These are phyloP conservation scores for Candida peoriensis DNA, from an alignment of 805 yeast genomes.

Conservation along the genomic window DNA sequence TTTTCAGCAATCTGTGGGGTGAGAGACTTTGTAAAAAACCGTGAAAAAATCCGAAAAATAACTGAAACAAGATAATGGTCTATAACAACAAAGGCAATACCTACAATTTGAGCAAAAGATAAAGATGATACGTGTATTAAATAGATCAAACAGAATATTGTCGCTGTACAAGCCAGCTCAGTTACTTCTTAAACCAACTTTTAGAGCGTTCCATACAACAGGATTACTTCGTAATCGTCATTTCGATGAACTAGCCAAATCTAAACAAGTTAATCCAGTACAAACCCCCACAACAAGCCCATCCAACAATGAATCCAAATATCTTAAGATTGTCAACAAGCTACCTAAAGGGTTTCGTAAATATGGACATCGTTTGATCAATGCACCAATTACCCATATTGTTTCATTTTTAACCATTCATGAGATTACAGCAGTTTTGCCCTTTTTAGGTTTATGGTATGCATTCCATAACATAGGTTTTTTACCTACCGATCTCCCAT, in stretches of 20 bases:
- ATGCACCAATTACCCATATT: constrained; percentile 57
- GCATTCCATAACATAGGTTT: constrained; percentile 50
- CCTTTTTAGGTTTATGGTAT: constrained; percentile 67
- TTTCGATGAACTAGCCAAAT: constrained; percentile 11
- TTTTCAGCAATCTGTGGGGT: too few relatives aligned
- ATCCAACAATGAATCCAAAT: constrained; percentile 1
- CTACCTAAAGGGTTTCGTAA: constrained; percentile 48
- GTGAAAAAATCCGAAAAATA: too few relatives aligned
- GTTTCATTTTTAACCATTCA: constrained; percentile 65
- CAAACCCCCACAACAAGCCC: background rate
- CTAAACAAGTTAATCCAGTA: constrained; percentile 6
- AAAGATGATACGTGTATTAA: too few relatives aligned
- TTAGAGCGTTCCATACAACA: too few relatives aligned
- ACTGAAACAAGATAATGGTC: too few relatives aligned
- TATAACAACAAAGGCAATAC: too few relatives aligned
- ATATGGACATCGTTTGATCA: constrained; percentile 43
- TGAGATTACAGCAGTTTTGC: constrained; percentile 70
- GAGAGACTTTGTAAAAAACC: background rate
- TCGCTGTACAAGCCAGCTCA: too few relatives aligned
- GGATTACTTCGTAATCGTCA: constrained; percentile 3
- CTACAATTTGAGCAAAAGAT: too few relatives aligned
- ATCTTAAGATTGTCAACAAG: constrained; percentile 22
- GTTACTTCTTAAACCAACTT: too few relatives aligned
- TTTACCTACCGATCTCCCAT: constrained; percentile 51
- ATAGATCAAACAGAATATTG: too few relatives aligned